Conservation (phyloP, 208 protist genomes). For the Acanthamoeba divionensis region DNA sequence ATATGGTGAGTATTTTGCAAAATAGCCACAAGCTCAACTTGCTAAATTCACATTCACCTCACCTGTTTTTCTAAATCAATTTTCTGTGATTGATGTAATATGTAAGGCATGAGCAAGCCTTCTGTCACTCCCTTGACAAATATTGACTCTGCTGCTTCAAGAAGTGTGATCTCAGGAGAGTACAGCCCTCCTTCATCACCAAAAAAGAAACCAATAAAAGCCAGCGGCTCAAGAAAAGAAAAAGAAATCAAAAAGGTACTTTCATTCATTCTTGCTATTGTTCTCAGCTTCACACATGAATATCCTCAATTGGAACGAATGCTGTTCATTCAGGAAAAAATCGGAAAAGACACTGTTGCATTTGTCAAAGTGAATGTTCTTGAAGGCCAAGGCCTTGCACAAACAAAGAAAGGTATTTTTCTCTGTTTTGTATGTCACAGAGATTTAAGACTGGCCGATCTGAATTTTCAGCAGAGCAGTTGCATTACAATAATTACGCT, state of each 20-base stretch:
- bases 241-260: conserved; percentile 42
- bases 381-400: background rate
- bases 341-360: background rate
- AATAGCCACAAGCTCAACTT: background rate
- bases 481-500: background rate
- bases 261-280: background rate
- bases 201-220: background rate
- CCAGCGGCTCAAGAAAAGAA: background rate
- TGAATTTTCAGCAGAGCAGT: no score
- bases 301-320: no score
- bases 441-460: background rate
- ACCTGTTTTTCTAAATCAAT: background rate
- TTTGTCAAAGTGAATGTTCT: conserved; percentile 27
- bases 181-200: background rate
- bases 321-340: conserved; percentile 46
- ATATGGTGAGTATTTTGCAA: background rate
- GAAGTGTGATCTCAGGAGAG: background rate
- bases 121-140: background rate
- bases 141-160: background rate
- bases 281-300: background rate
- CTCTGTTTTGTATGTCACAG: background rate
- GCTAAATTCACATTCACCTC: background rate
- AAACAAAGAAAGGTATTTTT: background rate
- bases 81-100: background rate
- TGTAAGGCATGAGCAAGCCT: background rate